Evolutionary conservation across 2,329 filamentous ascomycete genomes (phyloP).

Genomic region (Biscogniauxia sp.): DNA sequence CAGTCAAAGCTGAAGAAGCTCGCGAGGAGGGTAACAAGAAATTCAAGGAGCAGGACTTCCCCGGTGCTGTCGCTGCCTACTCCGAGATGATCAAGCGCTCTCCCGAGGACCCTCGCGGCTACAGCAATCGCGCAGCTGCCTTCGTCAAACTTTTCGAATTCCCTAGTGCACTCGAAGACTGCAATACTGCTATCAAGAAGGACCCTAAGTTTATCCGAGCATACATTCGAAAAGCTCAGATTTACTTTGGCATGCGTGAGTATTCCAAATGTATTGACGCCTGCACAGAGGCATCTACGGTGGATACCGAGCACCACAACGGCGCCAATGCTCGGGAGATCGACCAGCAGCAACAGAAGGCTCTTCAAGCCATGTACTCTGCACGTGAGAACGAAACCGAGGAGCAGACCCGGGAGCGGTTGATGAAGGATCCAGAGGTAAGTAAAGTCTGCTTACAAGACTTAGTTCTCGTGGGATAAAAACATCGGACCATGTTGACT

Average conservation of each 20-base stretch:
- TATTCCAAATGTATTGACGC: constrained; percentile 93
- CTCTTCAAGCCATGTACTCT: constrained; percentile 82
- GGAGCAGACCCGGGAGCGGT: constrained; percentile 88
- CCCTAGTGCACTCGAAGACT: constrained; percentile 89
- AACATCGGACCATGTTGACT: constrained; percentile 17
- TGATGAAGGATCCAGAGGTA: constrained; percentile 88
- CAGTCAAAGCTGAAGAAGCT: constrained; percentile 89
- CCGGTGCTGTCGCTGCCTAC: constrained; percentile 90
- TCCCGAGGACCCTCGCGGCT: constrained; percentile 88
- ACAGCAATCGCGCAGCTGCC: constrained; percentile 94
- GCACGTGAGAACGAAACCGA: constrained; percentile 93
- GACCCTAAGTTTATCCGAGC: constrained; percentile 92
- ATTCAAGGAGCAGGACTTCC: constrained; percentile 97
- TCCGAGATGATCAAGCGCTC: constrained; percentile 95
- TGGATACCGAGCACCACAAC: constrained; percentile 67
- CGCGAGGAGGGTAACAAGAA: constrained; percentile 93
- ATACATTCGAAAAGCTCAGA: constrained; percentile 94
- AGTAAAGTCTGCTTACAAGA: constrained; percentile 32
- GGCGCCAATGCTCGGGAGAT: constrained; percentile 88
- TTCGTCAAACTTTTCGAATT: constrained; percentile 97
- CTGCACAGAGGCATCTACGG: constrained; percentile 73
- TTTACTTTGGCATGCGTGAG: constrained; percentile 95
- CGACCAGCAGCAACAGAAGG: constrained; percentile 91
- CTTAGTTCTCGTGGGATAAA: background rate
- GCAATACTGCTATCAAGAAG: constrained; percentile 84